Conservation (phyloP, 1,284 basidiomycete genomes). For the Stygiomarasmius scandens region DNA sequence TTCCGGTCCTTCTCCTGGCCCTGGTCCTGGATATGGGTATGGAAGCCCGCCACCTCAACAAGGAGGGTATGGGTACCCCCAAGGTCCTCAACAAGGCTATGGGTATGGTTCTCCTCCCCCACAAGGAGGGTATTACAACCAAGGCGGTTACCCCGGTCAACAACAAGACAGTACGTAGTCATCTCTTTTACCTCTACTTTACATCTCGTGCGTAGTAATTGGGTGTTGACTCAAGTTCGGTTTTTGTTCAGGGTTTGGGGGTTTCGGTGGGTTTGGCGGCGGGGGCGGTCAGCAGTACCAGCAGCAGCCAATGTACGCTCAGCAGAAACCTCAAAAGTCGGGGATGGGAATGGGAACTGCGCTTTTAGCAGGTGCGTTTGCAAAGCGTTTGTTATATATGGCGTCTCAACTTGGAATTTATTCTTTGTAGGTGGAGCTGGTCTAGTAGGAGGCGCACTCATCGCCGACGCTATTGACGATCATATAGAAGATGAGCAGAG, state of each 20-base stretch:
- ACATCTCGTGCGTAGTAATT: no score
- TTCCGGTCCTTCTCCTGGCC: slow-evolving; percentile 27
- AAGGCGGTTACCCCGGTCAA: slow-evolving; percentile 13
- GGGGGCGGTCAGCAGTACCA: slow-evolving; percentile 21
- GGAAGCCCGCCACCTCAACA: slow-evolving; percentile 12
- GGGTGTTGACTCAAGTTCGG: no score
- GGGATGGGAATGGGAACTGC: slow-evolving; percentile 43
- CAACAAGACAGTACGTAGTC: slow-evolving; percentile 11
- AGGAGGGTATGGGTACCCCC: slow-evolving; percentile 16
- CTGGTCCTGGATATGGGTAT: slow-evolving; percentile 28
- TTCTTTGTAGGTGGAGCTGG: slow-evolving; percentile 53
- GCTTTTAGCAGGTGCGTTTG: slow-evolving; percentile 39
- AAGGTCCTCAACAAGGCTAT: slow-evolving; percentile 12
- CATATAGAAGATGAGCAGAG: slow-evolving; percentile 41
- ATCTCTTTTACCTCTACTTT: slow-evolving; percentile 2
- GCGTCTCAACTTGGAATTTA: slow-evolving; percentile 4
- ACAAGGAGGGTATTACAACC: slow-evolving; percentile 9
- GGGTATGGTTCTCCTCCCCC: slow-evolving; percentile 19
- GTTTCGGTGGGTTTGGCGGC: slow-evolving; percentile 15
- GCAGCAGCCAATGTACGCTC: slow-evolving; percentile 32
- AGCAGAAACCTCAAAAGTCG: slow-evolving; percentile 40
- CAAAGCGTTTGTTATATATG: slow-evolving; percentile 1
- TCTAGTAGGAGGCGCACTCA: slow-evolving; percentile 57
- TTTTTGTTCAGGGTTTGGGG: no score
- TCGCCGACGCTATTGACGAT: slow-evolving; percentile 53